Conservation (phyloP, 805 yeast species). For the Metschnikowia arizonensis region DNA sequence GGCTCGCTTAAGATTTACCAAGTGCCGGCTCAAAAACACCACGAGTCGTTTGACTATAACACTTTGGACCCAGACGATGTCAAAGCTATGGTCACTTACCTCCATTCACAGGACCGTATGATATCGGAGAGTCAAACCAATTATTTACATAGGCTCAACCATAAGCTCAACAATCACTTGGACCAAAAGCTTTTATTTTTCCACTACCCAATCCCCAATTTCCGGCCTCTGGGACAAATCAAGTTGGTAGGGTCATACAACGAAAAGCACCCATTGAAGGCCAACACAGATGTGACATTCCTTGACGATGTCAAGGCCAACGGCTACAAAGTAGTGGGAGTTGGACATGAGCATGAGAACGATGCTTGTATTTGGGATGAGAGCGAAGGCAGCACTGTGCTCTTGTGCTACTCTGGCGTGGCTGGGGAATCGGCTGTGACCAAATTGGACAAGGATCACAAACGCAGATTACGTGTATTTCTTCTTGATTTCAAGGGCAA, state of each 20-base stretch:
- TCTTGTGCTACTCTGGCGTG: constrained; percentile 39
- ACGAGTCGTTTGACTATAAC: constrained; percentile 8
- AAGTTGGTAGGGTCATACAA: constrained; percentile 37
- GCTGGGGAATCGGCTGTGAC: constrained; percentile 38
- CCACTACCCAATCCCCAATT: constrained; percentile 42
- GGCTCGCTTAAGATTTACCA: constrained; percentile 28
- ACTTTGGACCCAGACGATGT: constrained; percentile 13
- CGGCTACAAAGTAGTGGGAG: constrained; percentile 36
- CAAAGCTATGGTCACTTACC: constrained; percentile 27
- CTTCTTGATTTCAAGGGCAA: constrained; percentile 27
- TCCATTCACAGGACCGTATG: constrained; percentile 30
- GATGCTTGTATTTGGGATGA: constrained; percentile 37
- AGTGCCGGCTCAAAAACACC: constrained; percentile 2
- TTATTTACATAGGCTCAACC: constrained; percentile 27
- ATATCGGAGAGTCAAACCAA: constrained; percentile 34
- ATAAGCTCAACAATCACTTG: constrained; percentile 7
- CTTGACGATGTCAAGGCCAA: constrained; percentile 32
- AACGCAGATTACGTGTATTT: constrained; percentile 33
- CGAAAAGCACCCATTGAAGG: constrained; percentile 33
- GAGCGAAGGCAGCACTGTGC: constrained; percentile 19
- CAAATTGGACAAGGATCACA: constrained; percentile 21
- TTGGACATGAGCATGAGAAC: constrained; percentile 43
- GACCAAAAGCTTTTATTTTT: constrained; percentile 32
- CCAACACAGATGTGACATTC: constrained; percentile 27
- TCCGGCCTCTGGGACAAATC: constrained; percentile 37